A percentile compares a stretch with the other conserved stretches of the same genome.
phyloP scores from a whole-genome alignment of 345 rosid genomes.

The Brassica cretica region DNA sequence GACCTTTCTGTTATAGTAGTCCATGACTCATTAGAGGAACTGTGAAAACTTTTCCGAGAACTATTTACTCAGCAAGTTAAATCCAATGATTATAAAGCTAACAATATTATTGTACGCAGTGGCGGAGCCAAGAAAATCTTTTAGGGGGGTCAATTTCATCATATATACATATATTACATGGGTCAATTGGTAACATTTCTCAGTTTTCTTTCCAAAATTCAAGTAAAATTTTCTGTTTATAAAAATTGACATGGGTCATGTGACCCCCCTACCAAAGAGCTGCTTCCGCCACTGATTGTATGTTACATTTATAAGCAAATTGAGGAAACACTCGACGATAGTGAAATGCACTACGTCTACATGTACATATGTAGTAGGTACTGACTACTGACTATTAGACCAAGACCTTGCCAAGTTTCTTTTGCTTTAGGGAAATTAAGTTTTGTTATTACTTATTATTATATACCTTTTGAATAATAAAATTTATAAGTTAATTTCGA shows the following conservation, averaged over 20 bases:
- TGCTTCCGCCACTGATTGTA: background rate
- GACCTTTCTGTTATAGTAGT: background rate
- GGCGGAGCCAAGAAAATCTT: too few relatives aligned
- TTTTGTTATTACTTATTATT: background rate
- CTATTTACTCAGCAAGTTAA: background rate
- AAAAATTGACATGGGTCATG: too few relatives aligned
- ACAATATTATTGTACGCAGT: background rate
- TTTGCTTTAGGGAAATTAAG: background rate
- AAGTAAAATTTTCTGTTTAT: too few relatives aligned
- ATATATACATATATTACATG: too few relatives aligned
- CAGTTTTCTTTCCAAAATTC: too few relatives aligned
- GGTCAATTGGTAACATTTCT: too few relatives aligned
- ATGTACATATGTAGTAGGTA: conserved; percentile 22
- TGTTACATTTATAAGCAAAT: background rate
- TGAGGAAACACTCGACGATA: conserved; percentile 17
- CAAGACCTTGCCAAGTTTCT: conserved; percentile 20
- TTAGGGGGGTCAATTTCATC: too few relatives aligned
- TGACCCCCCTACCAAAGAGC: too few relatives aligned
- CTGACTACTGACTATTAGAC: conserved; percentile 27
- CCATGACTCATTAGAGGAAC: background rate
- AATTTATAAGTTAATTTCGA: background rate
- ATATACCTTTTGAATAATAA: background rate
- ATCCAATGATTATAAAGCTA: background rate
- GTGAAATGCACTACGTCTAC: conserved; percentile 22
- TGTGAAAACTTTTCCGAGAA: background rate